A percentile compares a stretch with the other conserved stretches of the same genome.
Conservation (phyloP, 2,329 filamentous ascomycete species). For the Colletotrichum noveboracense region DNA sequence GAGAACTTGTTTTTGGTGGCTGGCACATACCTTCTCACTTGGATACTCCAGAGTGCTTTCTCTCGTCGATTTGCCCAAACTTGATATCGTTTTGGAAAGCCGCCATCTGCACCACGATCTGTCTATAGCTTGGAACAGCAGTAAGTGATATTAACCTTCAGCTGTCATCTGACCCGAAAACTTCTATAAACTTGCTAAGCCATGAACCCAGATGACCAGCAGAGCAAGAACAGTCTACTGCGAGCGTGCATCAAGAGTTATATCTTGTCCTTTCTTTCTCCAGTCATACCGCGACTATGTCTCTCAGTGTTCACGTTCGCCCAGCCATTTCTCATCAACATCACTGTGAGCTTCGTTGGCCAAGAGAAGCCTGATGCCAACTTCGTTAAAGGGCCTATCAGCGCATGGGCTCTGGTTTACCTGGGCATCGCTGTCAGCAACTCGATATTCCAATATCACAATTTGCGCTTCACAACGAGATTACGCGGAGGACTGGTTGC, state of each 20-base stretch:
- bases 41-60: slow-evolving; percentile 5
- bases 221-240: slow-evolving; percentile 16
- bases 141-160: background rate
- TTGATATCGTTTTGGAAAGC: background rate
- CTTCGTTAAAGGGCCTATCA: slow-evolving; percentile 32
- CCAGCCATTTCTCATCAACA: slow-evolving; percentile 34
- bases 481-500: slow-evolving; percentile 27
- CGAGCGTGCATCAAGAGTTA: slow-evolving; percentile 21
- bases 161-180: background rate
- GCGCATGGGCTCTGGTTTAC: slow-evolving; percentile 35
- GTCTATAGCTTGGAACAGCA: slow-evolving; percentile 18
- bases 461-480: slow-evolving; percentile 26
- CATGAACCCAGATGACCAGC: slow-evolving; percentile 20
- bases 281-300: slow-evolving; percentile 28
- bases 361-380: slow-evolving; percentile 7
- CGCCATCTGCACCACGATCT: background rate
- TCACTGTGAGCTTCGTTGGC: slow-evolving; percentile 25
- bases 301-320: slow-evolving; percentile 32
- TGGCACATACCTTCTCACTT: background rate
- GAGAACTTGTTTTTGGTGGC: slow-evolving; percentile 13
- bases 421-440: slow-evolving; percentile 32
- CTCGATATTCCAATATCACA: slow-evolving; percentile 29
- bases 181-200: background rate
- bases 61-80: background rate
- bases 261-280: slow-evolving; percentile 21